These are phyloP conservation scores for Paulownia fortunei DNA, from an alignment of 257 asterid species.

Conservation along the genomic window DNA sequence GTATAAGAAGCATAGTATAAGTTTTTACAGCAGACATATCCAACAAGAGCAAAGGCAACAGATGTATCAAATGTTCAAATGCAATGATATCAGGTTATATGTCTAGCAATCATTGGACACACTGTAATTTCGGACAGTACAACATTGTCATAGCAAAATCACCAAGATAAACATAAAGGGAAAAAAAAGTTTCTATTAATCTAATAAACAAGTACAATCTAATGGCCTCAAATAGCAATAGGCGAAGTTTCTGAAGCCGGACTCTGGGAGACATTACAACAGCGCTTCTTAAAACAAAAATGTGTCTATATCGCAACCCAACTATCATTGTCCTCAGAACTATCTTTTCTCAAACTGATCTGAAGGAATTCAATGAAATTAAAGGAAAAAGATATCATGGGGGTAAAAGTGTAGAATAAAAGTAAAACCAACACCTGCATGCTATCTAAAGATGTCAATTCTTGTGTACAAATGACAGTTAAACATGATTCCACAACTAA, in stretches of 20 bases:
- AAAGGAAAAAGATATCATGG: conserved; percentile 23
- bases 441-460: conserved; percentile 43
- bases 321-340: conserved; percentile 43
- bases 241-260: conserved; percentile 1
- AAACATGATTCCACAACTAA: conserved; percentile 44
- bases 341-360: conserved; percentile 40
- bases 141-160: background rate
- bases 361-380: conserved; percentile 39
- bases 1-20: too few relatives aligned
- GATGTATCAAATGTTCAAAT: too few relatives aligned
- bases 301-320: conserved; percentile 41
- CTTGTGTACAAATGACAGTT: conserved; percentile 50
- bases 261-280: conserved; percentile 45
- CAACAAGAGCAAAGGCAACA: too few relatives aligned
- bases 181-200: background rate
- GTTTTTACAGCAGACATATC: too few relatives aligned
- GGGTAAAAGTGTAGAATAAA: conserved; percentile 22
- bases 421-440: conserved; percentile 35
- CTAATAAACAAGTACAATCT: background rate
- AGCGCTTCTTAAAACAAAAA: conserved; percentile 23
- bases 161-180: too few relatives aligned
- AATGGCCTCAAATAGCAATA: background rate
- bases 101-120: too few relatives aligned
- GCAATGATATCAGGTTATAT: too few relatives aligned
- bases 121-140: background rate